Evolutionary conservation across 352 stramenopile genomes (phyloP).

Genomic region (Phytophthora tentaculata): DNA sequence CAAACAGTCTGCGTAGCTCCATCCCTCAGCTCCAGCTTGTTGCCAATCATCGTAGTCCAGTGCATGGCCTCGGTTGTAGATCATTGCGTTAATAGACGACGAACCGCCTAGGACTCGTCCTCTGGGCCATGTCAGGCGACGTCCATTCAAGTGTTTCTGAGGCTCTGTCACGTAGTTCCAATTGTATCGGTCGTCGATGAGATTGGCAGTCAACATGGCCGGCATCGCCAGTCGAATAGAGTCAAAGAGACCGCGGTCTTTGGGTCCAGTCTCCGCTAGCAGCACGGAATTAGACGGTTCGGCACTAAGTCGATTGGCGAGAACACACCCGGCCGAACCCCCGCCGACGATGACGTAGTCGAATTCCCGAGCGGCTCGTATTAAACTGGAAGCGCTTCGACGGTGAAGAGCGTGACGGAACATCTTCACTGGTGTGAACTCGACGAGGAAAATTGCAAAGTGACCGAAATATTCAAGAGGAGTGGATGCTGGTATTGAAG

Average conservation of each 20-base stretch:
- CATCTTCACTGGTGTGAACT: slow-evolving; percentile 3
- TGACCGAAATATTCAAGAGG: background rate
- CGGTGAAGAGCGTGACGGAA: slow-evolving; percentile 3
- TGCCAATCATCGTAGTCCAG: slow-evolving; percentile 88
- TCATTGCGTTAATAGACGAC: slow-evolving; percentile 90
- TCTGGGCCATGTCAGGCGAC: slow-evolving; percentile 77
- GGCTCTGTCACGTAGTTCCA: slow-evolving; percentile 86
- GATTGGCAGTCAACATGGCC: slow-evolving; percentile 75
- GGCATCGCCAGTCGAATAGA: slow-evolving; percentile 90
- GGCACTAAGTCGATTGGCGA: slow-evolving; percentile 87
- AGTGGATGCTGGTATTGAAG: background rate
- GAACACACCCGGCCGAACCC: slow-evolving; percentile 87
- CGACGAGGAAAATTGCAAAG: slow-evolving; percentile 5
- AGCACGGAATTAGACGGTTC: slow-evolving; percentile 82
- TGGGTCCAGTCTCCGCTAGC: slow-evolving; percentile 89
- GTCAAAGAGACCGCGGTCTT: slow-evolving; percentile 73
- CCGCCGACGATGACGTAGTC: slow-evolving; percentile 93
- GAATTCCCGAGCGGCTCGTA: slow-evolving; percentile 41
- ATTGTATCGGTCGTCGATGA: slow-evolving; percentile 84
- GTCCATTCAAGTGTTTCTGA: slow-evolving; percentile 76
- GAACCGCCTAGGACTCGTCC: slow-evolving; percentile 85
- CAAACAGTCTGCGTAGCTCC: slow-evolving; percentile 83
- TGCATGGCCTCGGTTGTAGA: slow-evolving; percentile 86
- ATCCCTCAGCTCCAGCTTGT: slow-evolving; percentile 56
- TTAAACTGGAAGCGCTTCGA: background rate